Base-by-base conservation (phyloP, 495 filamentous ascomycete species). In the Letharia columbiana region DNA sequence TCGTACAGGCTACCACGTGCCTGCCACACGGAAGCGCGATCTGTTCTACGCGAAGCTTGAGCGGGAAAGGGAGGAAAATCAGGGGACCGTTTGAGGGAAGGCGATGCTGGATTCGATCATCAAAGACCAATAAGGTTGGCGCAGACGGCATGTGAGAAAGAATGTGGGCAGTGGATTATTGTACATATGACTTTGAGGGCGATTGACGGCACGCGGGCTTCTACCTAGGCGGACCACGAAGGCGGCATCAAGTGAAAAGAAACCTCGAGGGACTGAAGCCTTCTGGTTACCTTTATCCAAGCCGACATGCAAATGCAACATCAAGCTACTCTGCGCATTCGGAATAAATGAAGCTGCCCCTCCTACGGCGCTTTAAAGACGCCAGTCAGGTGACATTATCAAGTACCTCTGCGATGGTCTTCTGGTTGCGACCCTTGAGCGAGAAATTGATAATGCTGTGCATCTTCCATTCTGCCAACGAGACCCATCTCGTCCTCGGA, bases 1-100 rank as follows among this genome's bases (percentile, higher is more conserved):
- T 11, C 35, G 4, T 23, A 50, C 17, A 89, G 88, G 90, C 73
- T 92, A 86, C 79, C 90, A 93, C 80, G 82, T 92, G 60, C 90
- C 89, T 68, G 81, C 83, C 60, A 86, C 90, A 73, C 88, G 88
- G 73, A 81, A 79, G 75, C 89, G 90, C 72, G 90, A 93, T 77
- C 65, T 75, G 64, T 90, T 83, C 82, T 92, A 93, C 82, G 78
- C 82, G 71, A 89, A 87, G 76, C 78, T 93, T 59, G 89, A 93
- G 77, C 81, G 85, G 69, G 79, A 89, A 76, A 81, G 88, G 71
- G 84, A 83, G 42, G 58, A 60, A 3, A 45, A 66, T 37, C 50
- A 67, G 39, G 61, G 61, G 2, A 68, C 65, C 0, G 41, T 64
- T 11, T 65, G 87, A 92, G 77, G 10, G 3, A 13, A 12, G 42